phyloP scores from a whole-genome alignment of 805 yeast species.

The Candida tammaniensis region DNA sequence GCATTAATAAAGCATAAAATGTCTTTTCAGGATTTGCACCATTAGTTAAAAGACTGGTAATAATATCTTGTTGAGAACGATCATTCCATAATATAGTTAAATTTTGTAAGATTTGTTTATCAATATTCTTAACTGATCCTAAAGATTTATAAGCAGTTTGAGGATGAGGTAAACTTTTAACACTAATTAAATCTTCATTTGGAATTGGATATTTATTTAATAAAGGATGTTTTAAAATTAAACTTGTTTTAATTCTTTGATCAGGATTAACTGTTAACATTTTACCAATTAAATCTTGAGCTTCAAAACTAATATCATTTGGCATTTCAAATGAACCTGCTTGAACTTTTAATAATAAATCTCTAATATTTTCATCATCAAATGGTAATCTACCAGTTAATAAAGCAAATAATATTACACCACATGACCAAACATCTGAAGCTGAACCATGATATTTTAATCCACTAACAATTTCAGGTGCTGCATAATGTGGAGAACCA shows the following conservation, averaged over 20 bases:
- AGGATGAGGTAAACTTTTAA: constrained; percentile 52
- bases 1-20: constrained; percentile 42
- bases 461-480: constrained; percentile 83
- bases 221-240: constrained; percentile 60
- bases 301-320: constrained; percentile 55
- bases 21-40: constrained; percentile 47
- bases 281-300: constrained; percentile 59
- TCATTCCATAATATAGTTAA: constrained; percentile 59
- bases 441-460: constrained; percentile 79
- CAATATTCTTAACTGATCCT: constrained; percentile 47
- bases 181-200: constrained; percentile 43
- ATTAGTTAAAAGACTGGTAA: constrained; percentile 31
- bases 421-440: constrained; percentile 87
- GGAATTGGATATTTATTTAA: constrained; percentile 50
- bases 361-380: constrained; percentile 77
- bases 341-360: constrained; percentile 69
- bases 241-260: constrained; percentile 65
- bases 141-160: constrained; percentile 51
- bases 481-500: constrained; percentile 87
- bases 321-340: constrained; percentile 77
- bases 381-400: constrained; percentile 81
- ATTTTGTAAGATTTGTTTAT: constrained; percentile 51
- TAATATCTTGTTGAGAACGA: constrained; percentile 40
- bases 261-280: constrained; percentile 72
- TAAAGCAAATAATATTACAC: constrained; percentile 75